Conservation (phyloP, 805 yeast genomes). For the Yamadazyma akitaensis region DNA sequence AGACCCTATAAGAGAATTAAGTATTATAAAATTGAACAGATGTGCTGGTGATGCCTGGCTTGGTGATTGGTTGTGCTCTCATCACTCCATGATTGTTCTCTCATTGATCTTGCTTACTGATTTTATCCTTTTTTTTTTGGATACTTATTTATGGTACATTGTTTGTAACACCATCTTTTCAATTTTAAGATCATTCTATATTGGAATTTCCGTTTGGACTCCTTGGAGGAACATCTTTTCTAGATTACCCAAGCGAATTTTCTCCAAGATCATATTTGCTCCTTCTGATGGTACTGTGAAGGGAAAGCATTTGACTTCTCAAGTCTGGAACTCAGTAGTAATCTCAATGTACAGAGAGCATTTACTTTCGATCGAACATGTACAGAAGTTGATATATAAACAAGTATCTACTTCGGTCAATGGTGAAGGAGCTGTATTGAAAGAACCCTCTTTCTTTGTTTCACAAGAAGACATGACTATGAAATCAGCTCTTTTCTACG, state of each 20-base stretch:
- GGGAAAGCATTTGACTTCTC: slow-evolving; percentile 58
- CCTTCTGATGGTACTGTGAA: slow-evolving; percentile 31
- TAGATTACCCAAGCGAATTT: slow-evolving; percentile 71
- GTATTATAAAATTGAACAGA: slow-evolving; percentile 48
- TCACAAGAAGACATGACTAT: slow-evolving; percentile 77
- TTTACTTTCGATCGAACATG: slow-evolving; percentile 68
- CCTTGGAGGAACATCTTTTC: slow-evolving; percentile 85
- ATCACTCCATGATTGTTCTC: slow-evolving; percentile 57
- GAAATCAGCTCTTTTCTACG: slow-evolving; percentile 53
- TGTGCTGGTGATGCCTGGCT: slow-evolving; percentile 62
- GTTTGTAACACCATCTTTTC: slow-evolving; percentile 76
- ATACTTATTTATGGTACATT: slow-evolving; percentile 83
- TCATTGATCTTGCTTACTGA: slow-evolving; percentile 56
- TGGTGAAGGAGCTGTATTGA: slow-evolving; percentile 34
- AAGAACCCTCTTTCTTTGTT: slow-evolving; percentile 75
- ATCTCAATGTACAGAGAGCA: slow-evolving; percentile 83
- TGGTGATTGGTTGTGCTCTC: slow-evolving; percentile 50
- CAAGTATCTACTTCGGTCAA: slow-evolving; percentile 37
- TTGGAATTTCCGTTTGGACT: slow-evolving; percentile 82
- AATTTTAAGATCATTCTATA: slow-evolving; percentile 62
- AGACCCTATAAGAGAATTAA: slow-evolving; percentile 70
- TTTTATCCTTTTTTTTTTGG: slow-evolving; percentile 67
- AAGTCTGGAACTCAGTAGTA: slow-evolving; percentile 81
- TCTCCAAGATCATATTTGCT: slow-evolving; percentile 61
- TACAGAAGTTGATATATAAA: slow-evolving; percentile 61